A percentile compares a stretch with the other conserved stretches of the same genome.
These are phyloP conservation scores for Aegilops bicornis DNA, from an alignment of 176 grass and related monocot species.

Conservation along the genomic window DNA sequence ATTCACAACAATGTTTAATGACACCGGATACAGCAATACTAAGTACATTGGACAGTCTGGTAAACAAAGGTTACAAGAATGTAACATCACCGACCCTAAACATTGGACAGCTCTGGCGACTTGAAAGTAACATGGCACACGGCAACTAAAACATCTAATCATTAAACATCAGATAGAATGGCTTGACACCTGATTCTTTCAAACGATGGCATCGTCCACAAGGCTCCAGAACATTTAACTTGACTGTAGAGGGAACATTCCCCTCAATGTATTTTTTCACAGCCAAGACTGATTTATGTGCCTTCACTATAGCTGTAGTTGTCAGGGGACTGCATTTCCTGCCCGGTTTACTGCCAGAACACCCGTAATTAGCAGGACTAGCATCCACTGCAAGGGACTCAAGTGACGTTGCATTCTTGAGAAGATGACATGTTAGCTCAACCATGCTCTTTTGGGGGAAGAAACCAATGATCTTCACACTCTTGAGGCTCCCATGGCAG, in stretches of 20 bases:
- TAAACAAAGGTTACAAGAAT: neutral
- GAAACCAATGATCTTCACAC: neutral
- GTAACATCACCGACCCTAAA: neutral
- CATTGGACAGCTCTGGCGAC: neutral
- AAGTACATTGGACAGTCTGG: neutral
- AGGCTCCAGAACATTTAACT: neutral
- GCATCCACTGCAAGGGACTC: constrained; percentile 1
- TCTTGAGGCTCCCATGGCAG: neutral
- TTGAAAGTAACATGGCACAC: neutral
- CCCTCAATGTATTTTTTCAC: neutral
- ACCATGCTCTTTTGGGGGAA: neutral
- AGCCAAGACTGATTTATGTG: neutral
- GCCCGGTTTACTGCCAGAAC: neutral
- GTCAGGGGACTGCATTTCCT: neutral
- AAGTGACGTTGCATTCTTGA: neutral
- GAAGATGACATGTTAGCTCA: constrained; percentile 5
- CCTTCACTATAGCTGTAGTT: neutral
- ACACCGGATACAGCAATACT: too few species aligned
- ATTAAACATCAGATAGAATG: neutral
- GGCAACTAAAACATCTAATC: neutral
- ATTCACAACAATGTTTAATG: too few species aligned
- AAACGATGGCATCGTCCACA: neutral
- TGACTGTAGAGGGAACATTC: neutral
- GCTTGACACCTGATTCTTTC: neutral
- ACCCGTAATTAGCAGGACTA: accelerated